phyloP scores from a whole-genome alignment of 495 filamentous ascomycete species.

The Sordaria brevicollis region DNA sequence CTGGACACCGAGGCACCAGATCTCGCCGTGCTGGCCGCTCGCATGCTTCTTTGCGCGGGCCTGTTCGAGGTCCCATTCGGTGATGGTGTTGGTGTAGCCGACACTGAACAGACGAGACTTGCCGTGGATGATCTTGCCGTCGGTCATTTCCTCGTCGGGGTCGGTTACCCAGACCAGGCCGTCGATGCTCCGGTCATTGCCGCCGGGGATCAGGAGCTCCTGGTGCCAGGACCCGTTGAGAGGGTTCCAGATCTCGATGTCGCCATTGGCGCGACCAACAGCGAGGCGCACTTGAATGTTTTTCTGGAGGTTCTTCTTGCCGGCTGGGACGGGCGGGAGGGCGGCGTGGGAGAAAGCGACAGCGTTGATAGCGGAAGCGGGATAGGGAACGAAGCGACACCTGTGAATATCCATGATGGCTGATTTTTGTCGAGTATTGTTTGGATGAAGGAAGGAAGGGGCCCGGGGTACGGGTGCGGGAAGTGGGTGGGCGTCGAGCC shows the following conservation, averaged over 20 bases:
- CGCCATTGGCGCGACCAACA: constrained; percentile 85
- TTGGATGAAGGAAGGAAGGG: neutral
- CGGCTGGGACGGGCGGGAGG: constrained; percentile 48
- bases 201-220: constrained; percentile 74
- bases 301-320: constrained; percentile 40
- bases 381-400: constrained; percentile 93
- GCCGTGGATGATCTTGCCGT: constrained; percentile 53
- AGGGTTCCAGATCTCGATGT: constrained; percentile 98
- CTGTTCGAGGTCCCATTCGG: constrained; percentile 84
- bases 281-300: constrained; percentile 56
- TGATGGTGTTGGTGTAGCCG: constrained; percentile 82
- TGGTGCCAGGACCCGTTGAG: constrained; percentile 77
- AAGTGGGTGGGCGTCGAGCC: neutral
- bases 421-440: constrained; percentile 7
- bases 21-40: constrained; percentile 87
- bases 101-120: constrained; percentile 88
- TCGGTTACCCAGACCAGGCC: constrained; percentile 90
- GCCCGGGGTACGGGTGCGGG: neutral
- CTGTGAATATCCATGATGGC: constrained; percentile 85
- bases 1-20: constrained; percentile 93
- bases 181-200: constrained; percentile 79
- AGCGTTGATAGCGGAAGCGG: constrained; percentile 83
- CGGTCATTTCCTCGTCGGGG: constrained; percentile 53
- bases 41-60: constrained; percentile 68
- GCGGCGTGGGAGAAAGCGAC: constrained; percentile 84